A percentile compares a stretch with the other conserved stretches of the same genome.
phyloP scores from a whole-genome alignment of 345 rosid genomes.

The Gossypium ekmanianum region DNA sequence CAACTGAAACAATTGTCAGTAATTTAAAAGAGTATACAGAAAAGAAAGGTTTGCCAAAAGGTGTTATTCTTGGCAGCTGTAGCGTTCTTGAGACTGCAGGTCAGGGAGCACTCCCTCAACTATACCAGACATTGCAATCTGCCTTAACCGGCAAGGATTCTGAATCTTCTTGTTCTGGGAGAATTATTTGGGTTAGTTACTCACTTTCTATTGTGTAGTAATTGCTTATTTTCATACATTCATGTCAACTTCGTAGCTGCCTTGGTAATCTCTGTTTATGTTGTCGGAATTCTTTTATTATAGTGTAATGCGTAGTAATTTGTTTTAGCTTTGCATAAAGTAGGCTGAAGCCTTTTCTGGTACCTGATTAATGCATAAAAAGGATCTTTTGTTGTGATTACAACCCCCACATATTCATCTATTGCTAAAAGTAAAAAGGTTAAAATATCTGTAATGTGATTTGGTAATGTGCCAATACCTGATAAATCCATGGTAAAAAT shows the following conservation, averaged over 20 bases:
- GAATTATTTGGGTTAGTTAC: slow-evolving; percentile 71
- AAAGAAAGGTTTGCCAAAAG: slow-evolving; percentile 68
- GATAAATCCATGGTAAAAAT: neutral
- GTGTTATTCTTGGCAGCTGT: slow-evolving; percentile 70
- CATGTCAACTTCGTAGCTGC: neutral
- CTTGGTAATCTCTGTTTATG: neutral
- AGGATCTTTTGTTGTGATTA: neutral
- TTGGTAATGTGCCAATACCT: neutral
- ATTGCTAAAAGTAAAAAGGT: neutral
- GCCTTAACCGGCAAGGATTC: slow-evolving; percentile 42
- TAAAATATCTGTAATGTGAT: neutral
- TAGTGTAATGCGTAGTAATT: neutral
- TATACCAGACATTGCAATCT: slow-evolving; percentile 62
- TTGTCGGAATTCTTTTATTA: neutral
- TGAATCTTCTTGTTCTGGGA: slow-evolving; percentile 42
- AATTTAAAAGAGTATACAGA: slow-evolving; percentile 64
- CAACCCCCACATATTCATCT: neutral
- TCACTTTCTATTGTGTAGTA: neutral
- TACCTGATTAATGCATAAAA: neutral
- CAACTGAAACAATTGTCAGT: slow-evolving; percentile 71
- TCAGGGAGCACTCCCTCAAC: slow-evolving; percentile 57
- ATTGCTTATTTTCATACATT: slow-evolving; percentile 7
- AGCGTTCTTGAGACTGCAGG: slow-evolving; percentile 89
- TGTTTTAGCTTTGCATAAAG: slow-evolving; percentile 5
- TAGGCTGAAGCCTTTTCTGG: neutral